Evolutionary conservation across 108 stramenopile species (phyloP), one percentile per base, ranked within the genome.

Genomic region (Pseudonitzschia multistriata): DNA sequence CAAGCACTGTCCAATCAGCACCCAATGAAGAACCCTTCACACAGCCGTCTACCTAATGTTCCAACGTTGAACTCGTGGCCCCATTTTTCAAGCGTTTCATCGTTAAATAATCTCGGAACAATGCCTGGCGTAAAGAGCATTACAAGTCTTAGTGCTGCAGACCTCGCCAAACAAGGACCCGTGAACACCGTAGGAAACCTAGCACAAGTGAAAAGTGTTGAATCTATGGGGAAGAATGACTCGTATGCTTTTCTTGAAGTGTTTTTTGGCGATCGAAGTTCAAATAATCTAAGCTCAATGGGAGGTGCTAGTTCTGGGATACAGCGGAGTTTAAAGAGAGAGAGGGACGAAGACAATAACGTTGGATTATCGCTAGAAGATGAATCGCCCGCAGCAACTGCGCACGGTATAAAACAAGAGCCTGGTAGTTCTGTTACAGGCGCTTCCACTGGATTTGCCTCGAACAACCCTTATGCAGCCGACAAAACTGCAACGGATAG

Each of bases 181-280:
- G 78, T 95, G 61, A 95, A 89, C 54, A 83, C 83, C 59, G 86
- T 88, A 81, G 91, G 90, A 42, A 95, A 91, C 70, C 69, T 96
- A 57, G 95, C 91, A 28, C 90, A 96, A 68, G 92, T 95, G 50
- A 95, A 94, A 77, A 92, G 93, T 60, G 69, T 80, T 49, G 96
- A 92, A 79, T 87, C 86, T 27, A 83, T 94, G 90, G 96, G 83
- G 33, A 82, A 79, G 39, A 74, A 79, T 37, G 95, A 96, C 68
- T 93, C 90, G 6, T 96, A 88, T 71, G 95, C 95, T n/a, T 96
- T 96, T 74, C 79, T 96, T 67, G 95, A 96, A 73, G 88, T 96
- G 8, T 93, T 96, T 79, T 96, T 96, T 71, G 92, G 93, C 35
- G 88, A 93, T 52, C 78, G 82, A 30, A 84, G 79, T 34, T 84